Conservation (phyloP, 2,329 filamentous ascomycete species). For the Ascochyta clinopodiicola region DNA sequence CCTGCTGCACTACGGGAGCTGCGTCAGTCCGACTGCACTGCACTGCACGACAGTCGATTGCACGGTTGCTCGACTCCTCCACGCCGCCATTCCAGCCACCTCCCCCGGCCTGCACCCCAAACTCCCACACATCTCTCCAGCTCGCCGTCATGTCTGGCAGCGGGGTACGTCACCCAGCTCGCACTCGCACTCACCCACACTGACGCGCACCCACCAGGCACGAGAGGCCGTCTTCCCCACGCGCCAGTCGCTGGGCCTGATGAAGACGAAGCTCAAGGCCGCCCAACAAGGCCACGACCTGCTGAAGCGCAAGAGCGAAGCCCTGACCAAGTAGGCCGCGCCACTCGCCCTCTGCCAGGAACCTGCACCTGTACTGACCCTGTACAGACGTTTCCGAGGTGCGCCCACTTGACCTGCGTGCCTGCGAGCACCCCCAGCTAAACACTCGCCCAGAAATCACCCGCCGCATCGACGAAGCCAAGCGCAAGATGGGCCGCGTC, state of each 20-base stretch:
- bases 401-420: conserved; percentile 38
- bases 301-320: conserved; percentile 97
- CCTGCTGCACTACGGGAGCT: too few relatives aligned
- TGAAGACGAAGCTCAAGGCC: conserved; percentile 97
- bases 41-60: conserved; percentile 8
- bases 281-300: conserved; percentile 81
- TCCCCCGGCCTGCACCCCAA: background rate
- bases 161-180: conserved; percentile 50
- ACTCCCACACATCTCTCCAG: conserved; percentile 12
- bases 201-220: conserved; percentile 64
- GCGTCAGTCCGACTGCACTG: background rate
- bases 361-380: conserved; percentile 6
- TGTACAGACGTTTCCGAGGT: conserved; percentile 83
- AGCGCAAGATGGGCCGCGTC: conserved; percentile 98
- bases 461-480: conserved; percentile 95
- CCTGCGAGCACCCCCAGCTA: background rate
- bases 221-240: conserved; percentile 97
- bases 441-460: conserved; percentile 73
- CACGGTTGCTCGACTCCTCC: background rate
- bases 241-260: conserved; percentile 92
- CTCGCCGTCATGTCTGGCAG: conserved; percentile 63
- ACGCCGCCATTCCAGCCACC: conserved; percentile 2
- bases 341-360: background rate
- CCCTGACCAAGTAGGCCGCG: conserved; percentile 82
- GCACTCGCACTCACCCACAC: background rate